phyloP scores from a whole-genome alignment of 306 rosid species.

The Benincasa hispida region DNA sequence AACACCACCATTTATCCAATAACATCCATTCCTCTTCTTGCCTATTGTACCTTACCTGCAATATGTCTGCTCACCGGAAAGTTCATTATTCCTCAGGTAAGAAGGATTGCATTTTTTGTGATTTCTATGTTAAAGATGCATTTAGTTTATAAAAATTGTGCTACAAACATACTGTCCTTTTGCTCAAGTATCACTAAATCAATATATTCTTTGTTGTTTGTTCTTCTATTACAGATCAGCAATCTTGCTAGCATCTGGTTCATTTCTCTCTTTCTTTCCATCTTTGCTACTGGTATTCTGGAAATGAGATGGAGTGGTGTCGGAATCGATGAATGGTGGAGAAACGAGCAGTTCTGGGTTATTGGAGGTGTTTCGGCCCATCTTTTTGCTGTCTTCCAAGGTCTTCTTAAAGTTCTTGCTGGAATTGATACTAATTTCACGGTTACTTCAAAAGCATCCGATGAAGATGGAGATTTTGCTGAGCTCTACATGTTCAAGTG shows the following conservation, averaged over 20 bases:
- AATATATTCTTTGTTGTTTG: neutral
- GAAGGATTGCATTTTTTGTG: neutral
- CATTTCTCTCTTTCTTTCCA: conserved; percentile 90
- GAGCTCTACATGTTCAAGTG: conserved; percentile 96
- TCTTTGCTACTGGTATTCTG: conserved; percentile 91
- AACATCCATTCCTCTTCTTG: conserved; percentile 86
- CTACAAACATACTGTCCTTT: neutral
- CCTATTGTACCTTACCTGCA: conserved; percentile 90
- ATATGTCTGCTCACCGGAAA: conserved; percentile 93
- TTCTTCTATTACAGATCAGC: conserved; percentile 58
- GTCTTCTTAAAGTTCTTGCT: conserved; percentile 90
- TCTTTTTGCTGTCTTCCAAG: conserved; percentile 91
- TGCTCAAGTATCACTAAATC: neutral
- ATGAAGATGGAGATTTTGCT: conserved; percentile 81
- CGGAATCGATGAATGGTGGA: conserved; percentile 98
- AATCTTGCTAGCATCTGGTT: conserved; percentile 97
- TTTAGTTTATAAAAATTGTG: neutral
- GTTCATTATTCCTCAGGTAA: conserved; percentile 97
- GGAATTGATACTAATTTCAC: conserved; percentile 98
- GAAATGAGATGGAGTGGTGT: conserved; percentile 99
- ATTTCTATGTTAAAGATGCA: neutral
- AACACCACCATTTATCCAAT: conserved; percentile 97
- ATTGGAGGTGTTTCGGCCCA: conserved; percentile 94
- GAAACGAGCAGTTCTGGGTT: conserved; percentile 98
- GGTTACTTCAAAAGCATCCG: conserved; percentile 93